Evolutionary conservation across 2,329 filamentous ascomycete genomes (phyloP), one percentile per base, ranked within the genome.

Genomic region (Neofusicoccum ribis): DNA sequence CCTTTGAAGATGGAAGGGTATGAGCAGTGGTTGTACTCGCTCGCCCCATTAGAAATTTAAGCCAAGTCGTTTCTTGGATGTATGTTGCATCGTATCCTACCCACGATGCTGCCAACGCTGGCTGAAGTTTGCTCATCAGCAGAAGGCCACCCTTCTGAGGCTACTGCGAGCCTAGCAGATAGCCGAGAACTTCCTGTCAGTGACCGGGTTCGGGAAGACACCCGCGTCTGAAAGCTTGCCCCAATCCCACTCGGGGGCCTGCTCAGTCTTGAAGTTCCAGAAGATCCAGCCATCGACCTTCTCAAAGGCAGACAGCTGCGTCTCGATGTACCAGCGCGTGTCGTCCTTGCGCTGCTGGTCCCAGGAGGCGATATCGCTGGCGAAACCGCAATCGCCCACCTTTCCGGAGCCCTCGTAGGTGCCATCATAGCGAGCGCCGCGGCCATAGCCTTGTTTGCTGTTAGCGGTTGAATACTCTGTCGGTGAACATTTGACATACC

Each of bases 341-440:
- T 86, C 80, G 34, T 80, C 78, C 65, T 80, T 82, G 67, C 74
- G 76, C 64, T 67, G 74, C 71, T 76, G 77, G 2, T 76, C 72
- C 77, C 87, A 86, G 17, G 81, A 77, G 17, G 79, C 79, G 31
- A 82, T 76, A 70, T 80, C 78, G 72, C 79, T 82, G 69, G 83
- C 84, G 67, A 77, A 81, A 3, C 71, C 77, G 73, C 88, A 90
- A 65, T 78, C 80, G n/a, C 86, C 86, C 27, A 87, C 78, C 61
- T 77, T 80, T 0, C 73, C 70, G 56, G 78, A 83, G 37, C 77
- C 81, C 0, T 78, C 73, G 68, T 81, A 85, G 2, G 81, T 82
- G 14, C 86, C 87, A 65, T 87, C 84, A 72, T 86, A 88, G 41
- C 89, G 82, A 8, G 87, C 82, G 12, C 87, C 88, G 49, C 85